Evolutionary conservation across 75 land plant genomes (phyloP).

Genomic region (Sequoiadendron giganteum): DNA sequence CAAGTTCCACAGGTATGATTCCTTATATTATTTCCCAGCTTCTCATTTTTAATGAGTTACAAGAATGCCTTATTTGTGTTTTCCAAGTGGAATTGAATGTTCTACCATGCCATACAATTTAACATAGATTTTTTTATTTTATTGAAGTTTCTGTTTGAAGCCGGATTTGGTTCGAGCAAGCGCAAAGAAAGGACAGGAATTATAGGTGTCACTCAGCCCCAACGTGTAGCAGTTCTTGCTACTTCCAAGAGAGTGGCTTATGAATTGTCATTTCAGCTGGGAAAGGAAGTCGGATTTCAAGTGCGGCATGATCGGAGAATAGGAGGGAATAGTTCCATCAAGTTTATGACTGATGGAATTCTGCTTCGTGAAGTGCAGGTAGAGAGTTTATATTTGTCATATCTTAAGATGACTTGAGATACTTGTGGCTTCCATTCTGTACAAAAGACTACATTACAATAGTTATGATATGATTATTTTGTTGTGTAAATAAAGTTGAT

Average conservation of each 20-base stretch:
- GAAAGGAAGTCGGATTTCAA: conserved; percentile 99
- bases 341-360: conserved; percentile 99
- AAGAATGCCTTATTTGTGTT: conserved; percentile 1
- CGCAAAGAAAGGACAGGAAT: conserved; percentile 49
- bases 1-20: conserved; percentile 96
- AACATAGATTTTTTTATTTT: not conserved
- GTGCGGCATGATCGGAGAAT: conserved; percentile 90
- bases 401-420: not conserved
- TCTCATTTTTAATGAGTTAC: not conserved
- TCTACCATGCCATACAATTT: not conserved
- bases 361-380: conserved; percentile 96
- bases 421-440: not conserved
- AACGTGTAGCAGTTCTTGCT: conserved; percentile 96
- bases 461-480: not conserved
- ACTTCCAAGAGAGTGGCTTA: conserved; percentile 90
- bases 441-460: not conserved
- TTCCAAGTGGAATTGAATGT: not conserved
- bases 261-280: conserved; percentile 80
- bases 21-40: not conserved
- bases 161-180: conserved; percentile 81
- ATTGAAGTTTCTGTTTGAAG: conserved; percentile 92
- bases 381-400: not conserved
- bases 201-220: conserved; percentile 96
- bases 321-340: conserved; percentile 75
- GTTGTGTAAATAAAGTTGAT: not conserved